Evolutionary conservation across 148 eudicot species (phyloP), one percentile per base, ranked within the genome.

Genomic region (Agrostemma githago): DNA sequence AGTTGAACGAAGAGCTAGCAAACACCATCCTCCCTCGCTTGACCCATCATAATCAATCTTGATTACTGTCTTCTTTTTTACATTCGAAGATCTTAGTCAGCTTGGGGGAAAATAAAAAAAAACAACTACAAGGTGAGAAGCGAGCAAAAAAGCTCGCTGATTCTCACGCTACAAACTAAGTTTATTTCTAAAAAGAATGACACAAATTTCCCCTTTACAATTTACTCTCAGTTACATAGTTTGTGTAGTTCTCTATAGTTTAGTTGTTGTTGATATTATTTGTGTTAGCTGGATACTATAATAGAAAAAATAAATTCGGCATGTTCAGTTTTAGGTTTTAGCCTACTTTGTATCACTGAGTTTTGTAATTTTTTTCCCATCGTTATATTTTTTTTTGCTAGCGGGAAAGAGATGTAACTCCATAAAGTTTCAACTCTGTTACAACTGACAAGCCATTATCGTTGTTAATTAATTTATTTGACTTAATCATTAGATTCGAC

Each of bases 1-100:
- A 90, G 86, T 75, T 95, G 83, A 89, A 95, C 20, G 97, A 92
- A 78, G 97, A 95, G 42, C 89, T 95, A 15, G 89, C 87, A 12
- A 84, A 72, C 75, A 79, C 88, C 68, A 79, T 90, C 82, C 94
- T 95, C 65, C 90, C 89, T 57, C 78, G 65, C 68, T 38, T 81
- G 63, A 81, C 86, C 73, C 79, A 85, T 79, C 87, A 76, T 34
- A 85, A 81, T 77, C 90, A 78, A 77, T 78, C 84, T 21, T 87
- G 85, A 85, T 73, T 4, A 40, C 17, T 21, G 8, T 26, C 59
- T 42, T 12, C 1, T 65, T 17, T 40, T 26, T 46, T 63, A 16
- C 46, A 34, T 43, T 42, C 21, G 40, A 34, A 53, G 72, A 68
- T 64, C 20, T 34, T 37, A 73, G 15, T 74, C 62, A 48, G 64